phyloP scores from a whole-genome alignment of 2,329 filamentous ascomycete genomes.

The Aspergillus persii region DNA sequence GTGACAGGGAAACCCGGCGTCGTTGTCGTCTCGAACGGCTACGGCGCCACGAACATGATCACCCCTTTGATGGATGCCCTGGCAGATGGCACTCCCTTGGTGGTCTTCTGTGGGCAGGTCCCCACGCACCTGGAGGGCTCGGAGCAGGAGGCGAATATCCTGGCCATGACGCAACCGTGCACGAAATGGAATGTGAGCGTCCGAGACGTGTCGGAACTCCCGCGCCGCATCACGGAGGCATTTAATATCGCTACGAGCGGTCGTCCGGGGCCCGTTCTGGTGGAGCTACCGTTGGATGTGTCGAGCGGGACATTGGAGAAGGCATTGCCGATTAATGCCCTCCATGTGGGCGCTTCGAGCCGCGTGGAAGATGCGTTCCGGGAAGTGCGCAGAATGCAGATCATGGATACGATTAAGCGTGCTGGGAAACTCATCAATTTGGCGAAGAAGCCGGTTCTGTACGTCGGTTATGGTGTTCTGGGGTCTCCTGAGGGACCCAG shows the following conservation, averaged over 20 bases:
- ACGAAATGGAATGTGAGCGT: slow-evolving; percentile 99
- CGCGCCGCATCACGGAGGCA: slow-evolving; percentile 86
- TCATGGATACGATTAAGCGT: slow-evolving; percentile 67
- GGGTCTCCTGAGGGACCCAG: slow-evolving; percentile 69
- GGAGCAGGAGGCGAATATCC: slow-evolving; percentile 89
- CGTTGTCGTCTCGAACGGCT: slow-evolving; percentile 89
- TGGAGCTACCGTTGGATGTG: slow-evolving; percentile 91
- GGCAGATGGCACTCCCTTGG: slow-evolving; percentile 87
- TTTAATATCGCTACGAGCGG: slow-evolving; percentile 94
- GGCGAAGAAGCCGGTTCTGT: slow-evolving; percentile 87
- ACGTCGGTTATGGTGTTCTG: slow-evolving; percentile 83
- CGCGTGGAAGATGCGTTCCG: not conserved
- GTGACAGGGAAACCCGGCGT: slow-evolving; percentile 88
- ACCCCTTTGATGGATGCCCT: slow-evolving; percentile 92
- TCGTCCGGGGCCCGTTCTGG: slow-evolving; percentile 84
- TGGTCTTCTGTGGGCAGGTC: slow-evolving; percentile 91
- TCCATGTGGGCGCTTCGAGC: not conserved
- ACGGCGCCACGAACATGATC: slow-evolving; percentile 89
- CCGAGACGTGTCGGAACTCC: slow-evolving; percentile 83
- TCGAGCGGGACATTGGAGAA: not conserved
- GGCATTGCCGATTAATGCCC: not conserved
- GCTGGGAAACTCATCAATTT: slow-evolving; percentile 78
- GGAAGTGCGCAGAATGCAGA: slow-evolving; percentile 65
- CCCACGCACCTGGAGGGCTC: slow-evolving; percentile 86
- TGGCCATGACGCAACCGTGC: slow-evolving; percentile 85